Evolutionary conservation across 768 basidiomycete genomes (phyloP), one percentile per base, ranked within the genome.

Genomic region (Amanita thiersii): DNA sequence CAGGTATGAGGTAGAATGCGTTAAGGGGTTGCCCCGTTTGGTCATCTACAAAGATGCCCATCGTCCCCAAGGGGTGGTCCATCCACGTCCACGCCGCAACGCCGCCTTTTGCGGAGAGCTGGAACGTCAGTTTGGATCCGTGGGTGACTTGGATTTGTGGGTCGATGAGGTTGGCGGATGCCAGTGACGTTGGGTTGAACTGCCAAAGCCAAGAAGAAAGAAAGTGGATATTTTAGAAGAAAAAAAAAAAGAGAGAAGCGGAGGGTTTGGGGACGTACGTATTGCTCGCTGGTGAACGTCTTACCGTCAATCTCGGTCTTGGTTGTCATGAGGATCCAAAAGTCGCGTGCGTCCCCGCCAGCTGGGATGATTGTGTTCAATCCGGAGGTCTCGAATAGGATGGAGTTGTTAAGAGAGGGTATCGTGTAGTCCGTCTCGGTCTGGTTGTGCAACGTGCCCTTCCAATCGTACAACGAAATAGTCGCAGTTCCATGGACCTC

Each of bases 31-130:
- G 17, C 0, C 61, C 63, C 0, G 67, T 75, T 5, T 45, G 39
- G 15, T 50, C 54, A 45, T 77, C 73, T 26, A 69, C 55, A 50
- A 79, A 79, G 31, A 68, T 57, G 6, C 76, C 77, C 1, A 77
- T 58, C 0, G 73, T 77, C 12, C 72, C 72, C 0, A 61, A 56
- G 0, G 75, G 75, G 53, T 78, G 75, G 40, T 78, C 77, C 1
- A 79, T 58, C 75, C 76, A 78, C 4, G 75, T 70, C 70, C 73
- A 78, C 0, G 68, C 59, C 0, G 69, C 75, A 3, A 78, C 76
- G 1, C 75, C 77, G 9, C 71, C 69, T 32, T 56, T 54, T 2
- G 75, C 76, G 2, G 73, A 74, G 3, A 79, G 52, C 1, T 66
- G 70, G 51, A 79, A 77, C 0, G 65, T 69, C 39, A 70, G 50